Base-by-base conservation (phyloP, 1,139 yeast genomes). In the Protomyces gravidus region DNA sequence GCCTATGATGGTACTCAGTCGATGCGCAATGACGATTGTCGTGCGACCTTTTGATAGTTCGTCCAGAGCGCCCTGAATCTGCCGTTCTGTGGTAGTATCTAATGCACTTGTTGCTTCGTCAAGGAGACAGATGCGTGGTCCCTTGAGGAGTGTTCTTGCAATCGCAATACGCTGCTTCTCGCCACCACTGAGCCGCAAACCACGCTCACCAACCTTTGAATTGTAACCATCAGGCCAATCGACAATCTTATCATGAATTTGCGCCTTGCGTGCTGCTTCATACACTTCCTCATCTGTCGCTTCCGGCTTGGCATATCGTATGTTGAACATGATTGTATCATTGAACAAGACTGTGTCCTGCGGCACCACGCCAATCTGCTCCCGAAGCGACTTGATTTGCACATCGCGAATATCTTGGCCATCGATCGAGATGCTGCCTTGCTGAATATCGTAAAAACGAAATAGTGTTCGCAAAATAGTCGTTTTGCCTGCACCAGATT, bases 321-420 rank as follows among this genome's bases (percentile, higher is more conserved):
- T 84, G 70, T 92, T 92, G 70, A 90, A 95, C 70, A 84, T 73
- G 55, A 92, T 88, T 0, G 95, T 80, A 63, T 90, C 97, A 69
- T 92, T 94, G 75, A 92, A 92, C 59, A 92, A 75, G 2, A 98
- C 98, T 0, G 97, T 90, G 66, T 92, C 99, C 72, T 92, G 99
- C 1, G 99, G 98, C 1, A 92, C 98, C 27, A 92, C 94, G 32
- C 97, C 98, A 64, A 92, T 81, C 5, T 81, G 75, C 59, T 72
- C 75, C 65, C 98, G 78, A 59, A 94, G 76, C 5, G 92, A 82
- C 58, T 87, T 92, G 55, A 94, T 71, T 45, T 85, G 84, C 47
- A 90, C 83, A 59, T 83, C 80, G 52, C 84, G 77, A 57, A 94
- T 83, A 71, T 94, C 97, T 68, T 88, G 95, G 1, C 95, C 96